Evolutionary conservation across 176 grass and related monocot species (phyloP), one percentile per base, ranked within the genome.

Genomic region (Puya raimondii): DNA sequence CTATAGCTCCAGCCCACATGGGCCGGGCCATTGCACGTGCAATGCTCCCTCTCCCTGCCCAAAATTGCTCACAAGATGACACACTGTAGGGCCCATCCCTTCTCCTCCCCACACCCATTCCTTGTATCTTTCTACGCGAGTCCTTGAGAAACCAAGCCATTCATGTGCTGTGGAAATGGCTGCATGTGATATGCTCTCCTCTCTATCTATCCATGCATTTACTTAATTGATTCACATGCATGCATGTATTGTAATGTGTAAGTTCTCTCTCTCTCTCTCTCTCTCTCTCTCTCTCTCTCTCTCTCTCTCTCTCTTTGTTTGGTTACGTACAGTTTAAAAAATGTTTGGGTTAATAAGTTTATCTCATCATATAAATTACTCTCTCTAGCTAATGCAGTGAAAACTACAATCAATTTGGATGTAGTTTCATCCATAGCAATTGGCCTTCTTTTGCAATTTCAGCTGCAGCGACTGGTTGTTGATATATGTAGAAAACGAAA

Each of bases 101-200:
- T 10, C 65, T 47, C 9, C 13, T n/a, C 27, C 5, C 64, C 27
- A 42, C 23, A 66, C 64, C 64, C 64, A 48, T 42, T 15, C 64
- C 10, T 67, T 67, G 65, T 25, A 67, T 42, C 65, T 67, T 67
- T 67, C 65, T 67, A 48, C 15, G 1, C 29, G 27, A 67, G 47
- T 12, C 65, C n/a, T 67, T 11, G 17, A 48, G 5, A 48, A 42
- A 15, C 65, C 2, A 67, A 67, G 33, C 33, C 65, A 16, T 9
- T 67, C 65, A 67, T 67, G 65, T 67, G 65, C 65, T 4, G 9
- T 3, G 14, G 65, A 48, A 67, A 18, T 67, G 65, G 29, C 29
- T 67, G 26, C 65, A 67, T 67, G 65, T 67, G 65, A 67, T 48
- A 27, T 67, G 65, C 65, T 47, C 9, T 12, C 14, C 64, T 66